These are phyloP conservation scores for Arthrinium phaeospermum DNA, from an alignment of 2,329 filamentous ascomycete genomes.

Conservation along the genomic window DNA sequence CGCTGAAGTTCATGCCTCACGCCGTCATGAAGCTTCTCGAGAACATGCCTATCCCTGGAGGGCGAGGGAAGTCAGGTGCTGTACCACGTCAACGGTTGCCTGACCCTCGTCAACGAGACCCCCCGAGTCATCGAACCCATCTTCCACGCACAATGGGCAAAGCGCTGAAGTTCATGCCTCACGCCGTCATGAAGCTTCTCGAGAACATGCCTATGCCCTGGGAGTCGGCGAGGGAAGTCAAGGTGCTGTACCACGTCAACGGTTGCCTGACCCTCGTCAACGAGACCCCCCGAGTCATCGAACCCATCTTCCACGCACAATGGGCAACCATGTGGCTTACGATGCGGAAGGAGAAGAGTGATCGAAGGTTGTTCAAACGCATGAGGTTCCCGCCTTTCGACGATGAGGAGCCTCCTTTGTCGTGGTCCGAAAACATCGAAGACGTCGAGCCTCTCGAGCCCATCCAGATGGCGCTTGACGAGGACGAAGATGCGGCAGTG, in stretches of 20 bases:
- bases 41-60: conserved; percentile 99
- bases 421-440: conserved; percentile 98
- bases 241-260: conserved; percentile 98
- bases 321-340: conserved; percentile 99
- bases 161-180: conserved; percentile 99
- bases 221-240: conserved; percentile 95
- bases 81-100: conserved; percentile 96
- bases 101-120: conserved; percentile 96
- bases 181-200: conserved; percentile 93
- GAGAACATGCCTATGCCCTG: conserved; percentile 99
- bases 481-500: conserved; percentile 88
- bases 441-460: conserved; percentile 97
- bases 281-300: conserved; percentile 94
- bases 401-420: conserved; percentile 95
- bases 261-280: conserved; percentile 97
- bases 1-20: conserved; percentile 99
- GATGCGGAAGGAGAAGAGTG: conserved; percentile 98
- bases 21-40: conserved; percentile 95
- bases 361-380: conserved; percentile 93
- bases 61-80: conserved; percentile 91
- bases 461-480: conserved; percentile 97
- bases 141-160: conserved; percentile 98
- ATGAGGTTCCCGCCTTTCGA: conserved; percentile 99
- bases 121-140: conserved; percentile 97
- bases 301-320: conserved; percentile 96